Percentiles rank a stretch among this genome's conserved stretches.
These are phyloP conservation scores for Heliocybe sulcata DNA, from an alignment of 1,284 basidiomycete genomes.

Conservation along the genomic window DNA sequence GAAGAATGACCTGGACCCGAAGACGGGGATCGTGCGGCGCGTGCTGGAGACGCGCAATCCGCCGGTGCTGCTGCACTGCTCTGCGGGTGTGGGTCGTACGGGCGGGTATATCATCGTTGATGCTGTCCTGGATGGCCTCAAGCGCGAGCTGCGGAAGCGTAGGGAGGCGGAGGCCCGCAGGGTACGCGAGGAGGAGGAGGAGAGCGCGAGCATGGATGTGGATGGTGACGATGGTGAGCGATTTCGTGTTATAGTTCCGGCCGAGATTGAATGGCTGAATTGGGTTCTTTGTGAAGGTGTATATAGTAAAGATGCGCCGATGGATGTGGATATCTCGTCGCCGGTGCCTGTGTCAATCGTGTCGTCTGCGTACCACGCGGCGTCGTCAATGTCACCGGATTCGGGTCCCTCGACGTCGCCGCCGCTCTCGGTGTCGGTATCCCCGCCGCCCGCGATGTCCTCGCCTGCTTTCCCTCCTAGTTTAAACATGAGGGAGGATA, in stretches of 20 bases:
- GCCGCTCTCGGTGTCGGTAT: background rate
- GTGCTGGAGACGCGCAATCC: conserved; percentile 28
- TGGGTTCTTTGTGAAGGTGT: background rate
- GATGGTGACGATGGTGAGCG: conserved; percentile 5
- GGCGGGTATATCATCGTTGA: conserved; percentile 90
- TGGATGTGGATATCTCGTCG: background rate
- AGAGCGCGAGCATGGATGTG: conserved; percentile 21
- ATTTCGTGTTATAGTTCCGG: background rate
- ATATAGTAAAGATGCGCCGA: background rate
- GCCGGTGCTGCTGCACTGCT: conserved; percentile 74
- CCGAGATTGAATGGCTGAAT: background rate
- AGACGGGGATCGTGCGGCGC: conserved; percentile 42
- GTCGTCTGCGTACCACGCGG: background rate
- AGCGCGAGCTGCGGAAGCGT: conserved; percentile 47
- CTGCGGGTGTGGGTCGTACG: conserved; percentile 88
- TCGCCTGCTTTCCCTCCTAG: background rate
- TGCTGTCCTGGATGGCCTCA: conserved; percentile 75
- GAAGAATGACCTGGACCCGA: conserved; percentile 28
- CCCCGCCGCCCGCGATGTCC: background rate
- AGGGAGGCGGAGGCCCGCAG: conserved; percentile 14
- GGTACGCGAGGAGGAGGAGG: conserved; percentile 12
- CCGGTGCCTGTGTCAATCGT: background rate
- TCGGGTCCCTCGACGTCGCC: background rate
- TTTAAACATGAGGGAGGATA: background rate
- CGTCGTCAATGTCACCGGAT: background rate